Conservation (phyloP, 495 filamentous ascomycete genomes). For the Hyaloscypha finlandica region DNA sequence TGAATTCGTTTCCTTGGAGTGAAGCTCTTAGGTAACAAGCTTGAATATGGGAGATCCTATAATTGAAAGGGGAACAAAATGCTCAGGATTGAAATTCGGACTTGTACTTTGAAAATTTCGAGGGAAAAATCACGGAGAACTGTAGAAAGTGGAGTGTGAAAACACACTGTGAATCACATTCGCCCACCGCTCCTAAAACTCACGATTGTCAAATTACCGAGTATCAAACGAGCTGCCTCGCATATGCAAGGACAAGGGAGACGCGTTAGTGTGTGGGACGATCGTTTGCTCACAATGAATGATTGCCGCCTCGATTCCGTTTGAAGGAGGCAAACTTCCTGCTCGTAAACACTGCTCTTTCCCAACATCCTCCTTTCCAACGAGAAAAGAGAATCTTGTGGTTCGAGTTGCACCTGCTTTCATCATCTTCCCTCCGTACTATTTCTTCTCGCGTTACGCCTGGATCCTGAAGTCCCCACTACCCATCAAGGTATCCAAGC, state of each 20-base stretch:
- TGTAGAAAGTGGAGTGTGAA: background rate
- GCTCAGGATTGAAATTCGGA: background rate
- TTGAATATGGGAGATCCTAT: too few relatives aligned
- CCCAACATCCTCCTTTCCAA: background rate
- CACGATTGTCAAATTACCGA: background rate
- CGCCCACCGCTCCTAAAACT: background rate
- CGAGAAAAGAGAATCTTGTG: background rate
- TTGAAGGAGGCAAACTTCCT: background rate
- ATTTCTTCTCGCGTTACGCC: background rate
- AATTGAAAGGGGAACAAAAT: background rate
- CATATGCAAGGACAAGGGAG: constrained; percentile 14
- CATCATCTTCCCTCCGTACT: background rate
- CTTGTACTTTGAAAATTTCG: background rate
- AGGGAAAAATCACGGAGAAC: background rate
- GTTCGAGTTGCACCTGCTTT: background rate
- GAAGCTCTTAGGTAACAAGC: too few relatives aligned
- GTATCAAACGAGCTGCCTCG: background rate
- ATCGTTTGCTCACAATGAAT: background rate
- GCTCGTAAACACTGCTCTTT: background rate
- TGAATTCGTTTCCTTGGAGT: too few relatives aligned
- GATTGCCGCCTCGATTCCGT: background rate
- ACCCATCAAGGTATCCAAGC: constrained; percentile 15
- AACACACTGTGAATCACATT: background rate
- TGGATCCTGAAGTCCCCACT: background rate
- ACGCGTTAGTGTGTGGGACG: background rate